These are phyloP conservation scores for Fusarium vanettenii DNA, from an alignment of 2,329 filamentous ascomycete species.

Conservation along the genomic window DNA sequence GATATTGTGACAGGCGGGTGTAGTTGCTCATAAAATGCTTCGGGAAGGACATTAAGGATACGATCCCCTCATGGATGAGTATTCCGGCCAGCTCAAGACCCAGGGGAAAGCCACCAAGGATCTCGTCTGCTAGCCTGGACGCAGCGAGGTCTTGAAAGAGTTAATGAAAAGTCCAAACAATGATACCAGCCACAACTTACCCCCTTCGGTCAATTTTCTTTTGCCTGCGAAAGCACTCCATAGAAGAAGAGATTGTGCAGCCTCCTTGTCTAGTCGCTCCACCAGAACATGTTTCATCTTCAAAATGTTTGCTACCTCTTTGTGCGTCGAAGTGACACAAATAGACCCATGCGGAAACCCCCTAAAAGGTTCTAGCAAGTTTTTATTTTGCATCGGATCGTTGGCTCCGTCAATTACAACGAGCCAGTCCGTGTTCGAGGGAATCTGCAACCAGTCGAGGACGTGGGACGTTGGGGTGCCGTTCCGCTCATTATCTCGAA, in stretches of 20 bases:
- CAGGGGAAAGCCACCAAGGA: background rate
- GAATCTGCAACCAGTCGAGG: background rate
- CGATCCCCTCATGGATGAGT: background rate
- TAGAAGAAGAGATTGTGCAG: background rate
- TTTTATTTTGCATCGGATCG: accelerated
- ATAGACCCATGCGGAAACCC: background rate
- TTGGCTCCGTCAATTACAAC: background rate
- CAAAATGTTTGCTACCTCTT: background rate
- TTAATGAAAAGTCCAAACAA: background rate
- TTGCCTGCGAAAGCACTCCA: background rate
- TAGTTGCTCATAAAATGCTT: too few species aligned
- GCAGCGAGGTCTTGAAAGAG: accelerated
- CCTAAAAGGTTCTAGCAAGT: background rate
- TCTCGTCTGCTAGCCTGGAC: background rate
- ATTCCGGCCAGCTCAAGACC: background rate
- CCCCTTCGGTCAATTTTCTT: accelerated
- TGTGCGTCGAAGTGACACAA: background rate
- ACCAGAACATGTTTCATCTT: background rate
- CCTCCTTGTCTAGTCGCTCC: background rate
- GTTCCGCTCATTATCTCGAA: too few species aligned
- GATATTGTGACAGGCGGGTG: too few species aligned
- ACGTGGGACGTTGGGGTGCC: too few species aligned
- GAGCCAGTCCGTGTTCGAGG: background rate
- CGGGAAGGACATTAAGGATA: too few species aligned
- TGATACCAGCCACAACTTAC: background rate